Percentiles rank a stretch among this genome's conserved stretches.
These are phyloP conservation scores for Lasiosphaeria hispida DNA, from an alignment of 495 filamentous ascomycete species.

Conservation along the genomic window DNA sequence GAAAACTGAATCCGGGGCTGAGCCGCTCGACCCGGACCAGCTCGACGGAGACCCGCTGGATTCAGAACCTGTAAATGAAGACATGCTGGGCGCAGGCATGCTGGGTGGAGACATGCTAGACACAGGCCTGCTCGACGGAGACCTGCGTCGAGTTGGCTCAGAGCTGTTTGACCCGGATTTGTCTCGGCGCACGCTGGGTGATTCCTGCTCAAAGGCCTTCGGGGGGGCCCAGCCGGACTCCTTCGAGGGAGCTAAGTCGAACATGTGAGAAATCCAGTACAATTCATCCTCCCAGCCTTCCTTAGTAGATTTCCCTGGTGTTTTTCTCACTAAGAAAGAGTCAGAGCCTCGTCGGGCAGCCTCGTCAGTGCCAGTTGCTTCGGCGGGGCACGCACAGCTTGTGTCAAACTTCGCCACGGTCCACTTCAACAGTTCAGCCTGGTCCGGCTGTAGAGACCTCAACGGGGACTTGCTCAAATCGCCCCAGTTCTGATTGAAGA, in stretches of 20 bases:
- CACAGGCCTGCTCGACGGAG: too few relatives aligned
- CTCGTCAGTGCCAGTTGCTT: neutral
- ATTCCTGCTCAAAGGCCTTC: constrained; percentile 16
- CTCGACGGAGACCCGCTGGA: too few relatives aligned
- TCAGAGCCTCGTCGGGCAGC: neutral
- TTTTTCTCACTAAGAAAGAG: constrained; percentile 9
- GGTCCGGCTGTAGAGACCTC: constrained; percentile 15
- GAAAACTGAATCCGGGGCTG: too few relatives aligned
- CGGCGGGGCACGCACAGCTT: constrained; percentile 10
- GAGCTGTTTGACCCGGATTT: neutral
- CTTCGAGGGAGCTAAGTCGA: constrained; percentile 7
- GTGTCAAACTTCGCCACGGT: constrained; percentile 16
- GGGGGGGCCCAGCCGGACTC: constrained; percentile 22
- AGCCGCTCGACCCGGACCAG: too few relatives aligned
- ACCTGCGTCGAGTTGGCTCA: neutral
- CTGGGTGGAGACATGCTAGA: too few relatives aligned
- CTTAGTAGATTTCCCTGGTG: constrained; percentile 16
- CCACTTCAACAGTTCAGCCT: constrained; percentile 18
- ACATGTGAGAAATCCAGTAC: constrained; percentile 31
- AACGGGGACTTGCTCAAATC: constrained; percentile 7
- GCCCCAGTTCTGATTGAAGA: constrained; percentile 24
- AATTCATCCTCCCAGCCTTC: constrained; percentile 32
- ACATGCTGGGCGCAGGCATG: too few relatives aligned
- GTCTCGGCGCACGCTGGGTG: constrained; percentile 24
- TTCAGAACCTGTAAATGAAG: too few relatives aligned